phyloP scores from a whole-genome alignment of 495 filamentous ascomycete species.

The Hypoxylon crocopeplum region DNA sequence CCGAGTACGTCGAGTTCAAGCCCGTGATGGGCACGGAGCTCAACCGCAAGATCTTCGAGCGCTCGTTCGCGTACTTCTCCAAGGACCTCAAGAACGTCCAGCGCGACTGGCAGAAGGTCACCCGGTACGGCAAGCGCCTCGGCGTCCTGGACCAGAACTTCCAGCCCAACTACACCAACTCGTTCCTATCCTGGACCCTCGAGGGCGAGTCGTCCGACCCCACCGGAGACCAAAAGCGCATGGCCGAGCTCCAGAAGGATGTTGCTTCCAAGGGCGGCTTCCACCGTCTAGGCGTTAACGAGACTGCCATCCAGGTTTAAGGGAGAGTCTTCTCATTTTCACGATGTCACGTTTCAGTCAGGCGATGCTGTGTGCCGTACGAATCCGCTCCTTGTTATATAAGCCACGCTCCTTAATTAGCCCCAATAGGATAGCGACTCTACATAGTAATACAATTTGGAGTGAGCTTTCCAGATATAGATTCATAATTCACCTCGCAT shows the following conservation, averaged over 20 bases:
- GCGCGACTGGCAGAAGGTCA: slow-evolving; percentile 75
- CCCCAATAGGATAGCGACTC: not conserved
- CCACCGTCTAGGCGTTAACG: slow-evolving; percentile 40
- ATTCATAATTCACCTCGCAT: no score
- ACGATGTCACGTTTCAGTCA: not conserved
- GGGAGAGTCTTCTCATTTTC: no score
- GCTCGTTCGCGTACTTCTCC: slow-evolving; percentile 74
- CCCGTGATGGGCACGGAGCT: slow-evolving; percentile 68
- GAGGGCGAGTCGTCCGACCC: slow-evolving; percentile 67
- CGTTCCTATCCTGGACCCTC: slow-evolving; percentile 66
- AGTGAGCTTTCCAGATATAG: not conserved
- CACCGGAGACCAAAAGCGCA: slow-evolving; percentile 70
- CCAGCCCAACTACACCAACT: slow-evolving; percentile 71
- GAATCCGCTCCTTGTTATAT: slow-evolving; percentile 1
- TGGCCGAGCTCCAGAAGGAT: slow-evolving; percentile 65
- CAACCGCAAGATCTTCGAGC: slow-evolving; percentile 76
- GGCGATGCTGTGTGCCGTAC: not conserved
- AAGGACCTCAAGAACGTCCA: slow-evolving; percentile 72
- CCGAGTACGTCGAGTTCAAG: slow-evolving; percentile 71
- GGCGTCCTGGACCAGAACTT: slow-evolving; percentile 64
- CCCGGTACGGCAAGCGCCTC: slow-evolving; percentile 70
- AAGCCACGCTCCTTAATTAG: slow-evolving; percentile 9
- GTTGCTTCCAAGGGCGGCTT: slow-evolving; percentile 60
- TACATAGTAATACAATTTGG: slow-evolving; percentile 16
- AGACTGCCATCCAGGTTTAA: slow-evolving; percentile 23